Percentiles rank a stretch among this genome's conserved stretches.
These are phyloP conservation scores for Colletotrichum navitas DNA, from an alignment of 2,329 filamentous ascomycete genomes.

Conservation along the genomic window DNA sequence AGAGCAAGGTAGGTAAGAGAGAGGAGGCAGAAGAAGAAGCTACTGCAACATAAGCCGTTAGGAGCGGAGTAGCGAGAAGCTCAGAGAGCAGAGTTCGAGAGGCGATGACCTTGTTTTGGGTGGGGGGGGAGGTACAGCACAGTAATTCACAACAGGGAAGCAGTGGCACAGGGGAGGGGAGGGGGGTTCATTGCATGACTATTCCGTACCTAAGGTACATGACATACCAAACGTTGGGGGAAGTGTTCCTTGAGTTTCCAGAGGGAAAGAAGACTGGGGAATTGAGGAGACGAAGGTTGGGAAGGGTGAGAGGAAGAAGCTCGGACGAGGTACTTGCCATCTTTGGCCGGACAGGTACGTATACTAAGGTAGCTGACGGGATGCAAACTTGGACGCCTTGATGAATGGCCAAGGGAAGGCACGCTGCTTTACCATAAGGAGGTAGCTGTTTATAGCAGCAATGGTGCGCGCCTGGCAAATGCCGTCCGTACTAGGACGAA, in stretches of 20 bases:
- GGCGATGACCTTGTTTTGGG: conserved; percentile 20
- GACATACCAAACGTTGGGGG: conserved; percentile 27
- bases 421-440: background rate
- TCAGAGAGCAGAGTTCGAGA: conserved; percentile 35
- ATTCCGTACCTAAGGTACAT: conserved; percentile 19
- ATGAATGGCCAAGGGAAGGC: background rate
- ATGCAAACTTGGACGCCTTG: background rate
- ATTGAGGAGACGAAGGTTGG: conserved; percentile 13
- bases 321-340: background rate
- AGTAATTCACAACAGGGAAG: conserved; percentile 40
- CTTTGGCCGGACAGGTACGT: background rate
- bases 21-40: background rate
- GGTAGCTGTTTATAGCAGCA: background rate
- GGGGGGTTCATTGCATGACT: conserved; percentile 38
- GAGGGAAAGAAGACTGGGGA: conserved; percentile 4
- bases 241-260: background rate
- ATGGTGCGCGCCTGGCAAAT: background rate
- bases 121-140: conserved; percentile 19
- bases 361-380: background rate
- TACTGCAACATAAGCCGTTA: background rate
- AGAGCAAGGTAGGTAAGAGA: background rate
- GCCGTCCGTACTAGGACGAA: conserved; percentile 1
- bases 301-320: conserved; percentile 12
- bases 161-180: conserved; percentile 22
- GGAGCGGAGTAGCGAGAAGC: conserved; percentile 12